Evolutionary conservation across 768 basidiomycete species (phyloP).

Genomic region (Leccinum subtestaceum): DNA sequence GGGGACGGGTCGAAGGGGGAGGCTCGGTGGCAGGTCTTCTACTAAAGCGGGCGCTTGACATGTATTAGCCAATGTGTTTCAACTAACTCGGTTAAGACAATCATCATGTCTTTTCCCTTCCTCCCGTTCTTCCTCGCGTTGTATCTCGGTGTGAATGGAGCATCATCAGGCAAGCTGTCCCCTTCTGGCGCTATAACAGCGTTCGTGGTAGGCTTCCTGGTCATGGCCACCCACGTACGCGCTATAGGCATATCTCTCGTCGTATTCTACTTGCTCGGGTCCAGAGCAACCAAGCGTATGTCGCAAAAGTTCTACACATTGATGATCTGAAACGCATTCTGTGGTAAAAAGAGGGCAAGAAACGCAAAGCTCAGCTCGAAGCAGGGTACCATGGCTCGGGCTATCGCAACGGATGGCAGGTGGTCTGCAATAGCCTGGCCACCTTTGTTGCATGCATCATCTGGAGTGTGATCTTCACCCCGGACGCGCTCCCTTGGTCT

Average conservation of each 20-base stretch:
- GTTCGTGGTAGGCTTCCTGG: constrained; percentile 68
- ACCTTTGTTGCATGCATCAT: constrained; percentile 55
- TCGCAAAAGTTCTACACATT: constrained; percentile 2
- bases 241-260: constrained; percentile 67
- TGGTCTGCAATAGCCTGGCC: constrained; percentile 74
- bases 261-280: constrained; percentile 77
- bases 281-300: constrained; percentile 80
- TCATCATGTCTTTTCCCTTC: constrained; percentile 33
- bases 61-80: not conserved
- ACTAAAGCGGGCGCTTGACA: not conserved
- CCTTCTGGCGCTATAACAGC: constrained; percentile 75
- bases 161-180: constrained; percentile 71
- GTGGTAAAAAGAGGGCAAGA: constrained; percentile 57
- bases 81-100: not conserved
- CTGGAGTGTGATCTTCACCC: constrained; percentile 63
- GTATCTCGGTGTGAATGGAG: constrained; percentile 64
- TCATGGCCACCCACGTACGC: constrained; percentile 64
- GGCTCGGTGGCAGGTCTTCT: constrained; percentile 6
- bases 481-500: constrained; percentile 41
- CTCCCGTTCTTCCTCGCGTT: constrained; percentile 48
- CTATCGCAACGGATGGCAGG: constrained; percentile 76
- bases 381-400: constrained; percentile 75
- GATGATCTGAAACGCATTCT: not conserved
- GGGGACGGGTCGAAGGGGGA: constrained; percentile 28
- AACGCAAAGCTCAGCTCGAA: constrained; percentile 70